Percentiles rank a stretch among this genome's conserved stretches.
Conservation (phyloP, 768 basidiomycete genomes). For the Leucosporidium yakuticum region DNA sequence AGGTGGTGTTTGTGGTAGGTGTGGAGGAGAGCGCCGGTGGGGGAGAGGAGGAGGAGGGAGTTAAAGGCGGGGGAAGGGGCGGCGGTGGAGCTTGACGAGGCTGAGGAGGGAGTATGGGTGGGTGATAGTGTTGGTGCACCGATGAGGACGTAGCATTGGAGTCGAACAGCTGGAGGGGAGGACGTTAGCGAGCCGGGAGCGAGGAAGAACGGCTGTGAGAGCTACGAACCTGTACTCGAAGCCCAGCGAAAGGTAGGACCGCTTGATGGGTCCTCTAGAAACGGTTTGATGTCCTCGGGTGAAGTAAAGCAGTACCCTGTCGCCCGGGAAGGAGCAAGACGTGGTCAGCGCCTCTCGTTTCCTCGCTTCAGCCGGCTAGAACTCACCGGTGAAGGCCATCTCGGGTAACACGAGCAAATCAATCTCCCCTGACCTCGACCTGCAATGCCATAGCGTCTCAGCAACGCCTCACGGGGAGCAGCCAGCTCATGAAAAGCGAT, state of each 20-base stretch:
- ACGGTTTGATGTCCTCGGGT: slow-evolving; percentile 28
- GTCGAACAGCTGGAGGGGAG: slow-evolving; percentile 1
- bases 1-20: slow-evolving; percentile 35
- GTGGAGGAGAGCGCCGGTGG: slow-evolving; percentile 26
- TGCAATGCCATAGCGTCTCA: not conserved
- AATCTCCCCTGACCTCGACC: slow-evolving; percentile 2
- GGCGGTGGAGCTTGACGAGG: not conserved
- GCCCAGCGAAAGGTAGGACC: slow-evolving; percentile 27
- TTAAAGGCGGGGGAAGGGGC: slow-evolving; percentile 14
- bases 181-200: too few relatives aligned
- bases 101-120: not conserved
- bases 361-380: not conserved
- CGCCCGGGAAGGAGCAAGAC: too few relatives aligned
- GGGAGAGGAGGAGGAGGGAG: slow-evolving; percentile 24
- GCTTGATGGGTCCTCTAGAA: slow-evolving; percentile 17
- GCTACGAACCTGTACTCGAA: slow-evolving; percentile 19
- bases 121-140: slow-evolving; percentile 24
- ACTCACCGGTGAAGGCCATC: slow-evolving; percentile 35
- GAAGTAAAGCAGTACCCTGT: slow-evolving; percentile 36
- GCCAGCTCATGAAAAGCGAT: not conserved
- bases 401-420: slow-evolving; percentile 37
- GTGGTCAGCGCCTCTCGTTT: too few relatives aligned
- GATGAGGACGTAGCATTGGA: slow-evolving; percentile 31
- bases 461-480: not conserved
- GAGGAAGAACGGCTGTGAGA: too few relatives aligned